Conservation (phyloP, 2,329 filamentous ascomycete species). For the Kalmusia sp. region DNA sequence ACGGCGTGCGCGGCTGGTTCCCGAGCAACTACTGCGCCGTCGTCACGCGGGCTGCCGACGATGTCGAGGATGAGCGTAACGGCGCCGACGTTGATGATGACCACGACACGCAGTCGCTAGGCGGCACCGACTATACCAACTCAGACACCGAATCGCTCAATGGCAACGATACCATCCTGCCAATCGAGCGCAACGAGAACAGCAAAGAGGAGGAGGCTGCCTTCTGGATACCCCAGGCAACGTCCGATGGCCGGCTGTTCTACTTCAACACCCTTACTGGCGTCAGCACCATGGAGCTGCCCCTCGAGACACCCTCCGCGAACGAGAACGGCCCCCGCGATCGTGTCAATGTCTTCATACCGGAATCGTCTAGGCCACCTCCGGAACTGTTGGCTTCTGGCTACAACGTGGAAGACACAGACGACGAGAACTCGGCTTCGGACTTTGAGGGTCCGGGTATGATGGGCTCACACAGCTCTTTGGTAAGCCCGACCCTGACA, state of each 20-base stretch:
- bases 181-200: slow-evolving; percentile 71
- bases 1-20: slow-evolving; percentile 97
- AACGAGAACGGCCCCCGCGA: slow-evolving; percentile 87
- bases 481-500: slow-evolving; percentile 60
- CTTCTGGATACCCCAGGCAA: slow-evolving; percentile 98
- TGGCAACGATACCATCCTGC: slow-evolving; percentile 54
- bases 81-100: slow-evolving; percentile 61
- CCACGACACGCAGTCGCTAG: slow-evolving; percentile 55
- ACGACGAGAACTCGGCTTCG: slow-evolving; percentile 82
- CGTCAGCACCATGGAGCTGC: slow-evolving; percentile 92
- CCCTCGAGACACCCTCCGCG: slow-evolving; percentile 84
- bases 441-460: slow-evolving; percentile 81
- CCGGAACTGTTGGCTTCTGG: slow-evolving; percentile 90
- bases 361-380: slow-evolving; percentile 87
- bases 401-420: slow-evolving; percentile 83
- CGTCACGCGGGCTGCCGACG: slow-evolving; percentile 77
- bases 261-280: slow-evolving; percentile 99
- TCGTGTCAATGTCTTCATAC: slow-evolving; percentile 85
- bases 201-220: slow-evolving; percentile 84
- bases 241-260: slow-evolving; percentile 88
- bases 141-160: slow-evolving; percentile 55
- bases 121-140: slow-evolving; percentile 46
- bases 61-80: slow-evolving; percentile 67
- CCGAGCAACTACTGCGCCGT: slow-evolving; percentile 98
- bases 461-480: slow-evolving; percentile 72